Percentiles rank a stretch among this genome's conserved stretches.
These are phyloP conservation scores for Corylus heterophylla DNA, from an alignment of 306 rosid genomes.

Conservation along the genomic window DNA sequence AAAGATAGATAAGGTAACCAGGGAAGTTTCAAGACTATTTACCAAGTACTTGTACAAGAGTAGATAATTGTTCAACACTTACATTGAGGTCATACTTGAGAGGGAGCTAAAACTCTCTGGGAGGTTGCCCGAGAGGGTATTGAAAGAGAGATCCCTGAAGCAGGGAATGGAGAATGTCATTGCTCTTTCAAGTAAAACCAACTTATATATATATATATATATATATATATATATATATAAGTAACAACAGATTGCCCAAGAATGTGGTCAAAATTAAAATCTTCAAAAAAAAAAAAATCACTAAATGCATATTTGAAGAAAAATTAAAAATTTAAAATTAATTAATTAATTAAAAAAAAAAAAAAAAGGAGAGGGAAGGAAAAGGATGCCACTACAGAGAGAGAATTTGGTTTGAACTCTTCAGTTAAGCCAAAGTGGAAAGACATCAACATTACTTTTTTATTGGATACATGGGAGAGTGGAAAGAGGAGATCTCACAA, in stretches of 20 bases:
- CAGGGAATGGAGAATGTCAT: conserved; percentile 32
- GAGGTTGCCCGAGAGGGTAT: conserved; percentile 69
- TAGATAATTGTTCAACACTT: conserved; percentile 32
- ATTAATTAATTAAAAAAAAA: neutral
- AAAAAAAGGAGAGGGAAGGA: neutral
- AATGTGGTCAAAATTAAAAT: neutral
- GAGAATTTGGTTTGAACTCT: conserved; percentile 7
- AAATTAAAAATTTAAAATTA: neutral
- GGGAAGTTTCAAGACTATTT: conserved; percentile 26
- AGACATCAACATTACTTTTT: conserved; percentile 13
- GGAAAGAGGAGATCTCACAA: conserved; percentile 61
- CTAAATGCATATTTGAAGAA: neutral
- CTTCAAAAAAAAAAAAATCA: neutral
- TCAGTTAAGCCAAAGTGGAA: conserved; percentile 21
- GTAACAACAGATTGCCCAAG: neutral
- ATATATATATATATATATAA: neutral
- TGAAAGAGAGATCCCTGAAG: conserved; percentile 92
- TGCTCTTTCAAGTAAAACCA: conserved; percentile 1
- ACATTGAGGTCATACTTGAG: conserved; percentile 66
- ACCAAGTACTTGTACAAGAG: conserved; percentile 17
- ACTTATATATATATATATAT: neutral
- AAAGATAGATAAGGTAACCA: conserved; percentile 29
- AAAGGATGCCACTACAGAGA: neutral
- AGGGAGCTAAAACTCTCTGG: conserved; percentile 85
- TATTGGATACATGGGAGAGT: conserved; percentile 28